Percentiles rank a stretch among this genome's conserved stretches.
phyloP scores from a whole-genome alignment of 208 protist genomes.

The Trypanosoma avium region DNA sequence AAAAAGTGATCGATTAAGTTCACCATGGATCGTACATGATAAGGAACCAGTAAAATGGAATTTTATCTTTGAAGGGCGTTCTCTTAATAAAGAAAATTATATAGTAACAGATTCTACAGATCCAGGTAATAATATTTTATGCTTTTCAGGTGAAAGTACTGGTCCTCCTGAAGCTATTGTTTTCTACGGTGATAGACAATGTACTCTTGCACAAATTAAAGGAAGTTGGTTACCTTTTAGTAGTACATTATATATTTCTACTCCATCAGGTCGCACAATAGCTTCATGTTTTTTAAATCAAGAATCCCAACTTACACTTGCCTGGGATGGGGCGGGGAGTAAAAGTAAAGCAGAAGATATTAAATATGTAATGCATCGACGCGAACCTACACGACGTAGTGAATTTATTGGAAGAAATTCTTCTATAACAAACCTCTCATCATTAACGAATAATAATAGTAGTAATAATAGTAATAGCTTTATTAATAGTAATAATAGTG shows the following conservation, averaged over 20 bases:
- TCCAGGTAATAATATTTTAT: constrained; percentile 35
- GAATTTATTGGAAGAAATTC: background rate
- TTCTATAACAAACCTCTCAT: background rate
- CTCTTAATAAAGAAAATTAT: constrained; percentile 59
- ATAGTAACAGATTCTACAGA: constrained; percentile 36
- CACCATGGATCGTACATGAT: constrained; percentile 69
- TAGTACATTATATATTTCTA: constrained; percentile 64
- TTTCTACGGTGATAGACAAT: constrained; percentile 62
- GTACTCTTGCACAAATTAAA: constrained; percentile 55
- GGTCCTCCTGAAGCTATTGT: constrained; percentile 48
- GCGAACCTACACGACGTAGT: background rate
- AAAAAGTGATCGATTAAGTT: constrained; percentile 42
- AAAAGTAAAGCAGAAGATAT: constrained; percentile 25
- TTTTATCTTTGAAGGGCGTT: constrained; percentile 52
- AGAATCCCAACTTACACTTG: constrained; percentile 25
- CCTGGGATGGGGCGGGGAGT: constrained; percentile 12
- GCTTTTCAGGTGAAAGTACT: constrained; percentile 47
- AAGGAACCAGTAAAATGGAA: constrained; percentile 50
- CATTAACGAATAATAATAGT: background rate
- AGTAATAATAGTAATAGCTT: background rate
- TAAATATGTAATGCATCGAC: constrained; percentile 22
- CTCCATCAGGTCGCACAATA: constrained; percentile 47
- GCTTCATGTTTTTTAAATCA: constrained; percentile 42
- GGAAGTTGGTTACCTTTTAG: constrained; percentile 73
- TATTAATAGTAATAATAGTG: background rate